Base-by-base conservation (phyloP, 2,329 filamentous ascomycete genomes). In the Phyllachora maydis region DNA sequence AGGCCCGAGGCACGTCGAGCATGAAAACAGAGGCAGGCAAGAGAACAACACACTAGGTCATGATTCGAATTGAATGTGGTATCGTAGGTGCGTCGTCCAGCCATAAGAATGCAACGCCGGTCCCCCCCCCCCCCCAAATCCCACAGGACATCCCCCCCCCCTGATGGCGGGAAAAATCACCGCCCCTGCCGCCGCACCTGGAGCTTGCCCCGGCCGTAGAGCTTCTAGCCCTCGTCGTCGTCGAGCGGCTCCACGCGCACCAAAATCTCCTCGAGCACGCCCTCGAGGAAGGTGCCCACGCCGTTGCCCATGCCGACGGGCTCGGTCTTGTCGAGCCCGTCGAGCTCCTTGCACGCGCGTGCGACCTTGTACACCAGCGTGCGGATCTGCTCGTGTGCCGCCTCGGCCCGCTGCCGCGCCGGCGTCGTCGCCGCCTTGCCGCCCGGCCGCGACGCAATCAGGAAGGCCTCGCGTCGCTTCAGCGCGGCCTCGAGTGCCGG, bases 291-390 rank as follows among this genome's bases (percentile, higher is more conserved):
- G 1, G 77, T 79, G 21, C 71, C 70, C 2, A 92, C 82, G 14
- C 85, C 83, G 21, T 79, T 72, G 0, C 82, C 85, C 85, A 95
- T 93, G 1, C 82, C 81, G 8, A 95, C 81, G 5, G 82, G 79
- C 35, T 81, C 76, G 20, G 71, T 65, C 43, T 74, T 75, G 47
- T 98, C 88, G 47, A 72, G 77, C 32, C 75, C 65, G 45, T 98
- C 85, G 38, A 98, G 81, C 43, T 92, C 82, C 40, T 73, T 74
- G 47, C 91, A 91, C 13, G 85, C 59, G 29, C 76, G 68, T 3
- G 73, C 75, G 15, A 90, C 60, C 42, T 91, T 90, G 32, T 72
- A 72, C 8, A 92, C 79, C 14, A 91, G 56, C 39, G 71, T 68
- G 32, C 75, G 64, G 19, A 95, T 61, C 44, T 77, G 75, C 28